A percentile compares a stretch with the other conserved stretches of the same genome.
phyloP scores from a whole-genome alignment of 1,284 basidiomycete genomes.

The Bondarzewia mesenterica region DNA sequence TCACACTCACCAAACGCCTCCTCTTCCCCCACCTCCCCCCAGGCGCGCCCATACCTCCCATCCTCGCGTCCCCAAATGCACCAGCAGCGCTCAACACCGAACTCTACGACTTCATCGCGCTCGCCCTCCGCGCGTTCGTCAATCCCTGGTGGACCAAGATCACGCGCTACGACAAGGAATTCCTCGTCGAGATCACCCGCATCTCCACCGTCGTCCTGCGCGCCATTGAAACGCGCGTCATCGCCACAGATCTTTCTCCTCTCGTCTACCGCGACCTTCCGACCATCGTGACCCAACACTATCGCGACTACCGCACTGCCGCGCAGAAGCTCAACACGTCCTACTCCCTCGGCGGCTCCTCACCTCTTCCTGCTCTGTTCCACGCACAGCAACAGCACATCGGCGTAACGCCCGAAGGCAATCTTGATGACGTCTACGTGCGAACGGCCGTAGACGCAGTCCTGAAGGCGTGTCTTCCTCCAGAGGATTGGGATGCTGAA shows the following conservation, averaged over 20 bases:
- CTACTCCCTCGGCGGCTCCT: constrained; percentile 58
- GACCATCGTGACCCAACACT: constrained; percentile 60
- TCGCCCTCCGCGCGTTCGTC: constrained; percentile 67
- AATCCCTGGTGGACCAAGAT: constrained; percentile 79
- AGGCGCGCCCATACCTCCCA: constrained; percentile 41
- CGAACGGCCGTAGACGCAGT: constrained; percentile 68
- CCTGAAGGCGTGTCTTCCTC: constrained; percentile 57
- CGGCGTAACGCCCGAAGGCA: constrained; percentile 56
- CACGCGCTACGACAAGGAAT: constrained; percentile 73
- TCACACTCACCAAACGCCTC: constrained; percentile 54
- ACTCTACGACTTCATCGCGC: constrained; percentile 70
- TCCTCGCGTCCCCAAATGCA: constrained; percentile 35
- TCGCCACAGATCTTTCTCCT: constrained; percentile 44
- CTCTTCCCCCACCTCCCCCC: constrained; percentile 52
- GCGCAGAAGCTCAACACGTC: constrained; percentile 51
- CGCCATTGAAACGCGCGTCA: constrained; percentile 49
- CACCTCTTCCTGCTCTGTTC: constrained; percentile 57
- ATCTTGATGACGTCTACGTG: constrained; percentile 66
- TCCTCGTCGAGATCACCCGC: constrained; percentile 61
- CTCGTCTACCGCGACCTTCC: constrained; percentile 58
- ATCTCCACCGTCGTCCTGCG: constrained; percentile 53
- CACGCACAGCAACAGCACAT: constrained; percentile 75
- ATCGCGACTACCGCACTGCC: constrained; percentile 64
- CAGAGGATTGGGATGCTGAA: constrained; percentile 62
- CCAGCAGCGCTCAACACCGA: constrained; percentile 55